These are phyloP conservation scores for Trichoderma endophyticum DNA, from an alignment of 2,329 filamentous ascomycete species.

Conservation along the genomic window DNA sequence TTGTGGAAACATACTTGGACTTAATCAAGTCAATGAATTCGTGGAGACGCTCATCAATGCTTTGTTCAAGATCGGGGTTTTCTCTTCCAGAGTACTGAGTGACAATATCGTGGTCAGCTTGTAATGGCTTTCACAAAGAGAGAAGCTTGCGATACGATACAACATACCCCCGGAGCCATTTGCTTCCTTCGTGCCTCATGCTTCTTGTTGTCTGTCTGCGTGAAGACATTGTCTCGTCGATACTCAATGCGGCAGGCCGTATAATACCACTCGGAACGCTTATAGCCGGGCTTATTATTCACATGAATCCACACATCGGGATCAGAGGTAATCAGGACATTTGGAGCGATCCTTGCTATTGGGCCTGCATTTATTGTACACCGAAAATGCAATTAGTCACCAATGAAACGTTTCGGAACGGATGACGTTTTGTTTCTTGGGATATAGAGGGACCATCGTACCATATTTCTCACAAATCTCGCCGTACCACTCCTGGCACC, in stretches of 20 bases:
- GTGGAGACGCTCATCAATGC: conserved; percentile 46
- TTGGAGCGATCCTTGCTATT: conserved; percentile 40
- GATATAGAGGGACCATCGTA: not conserved
- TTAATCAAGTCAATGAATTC: conserved; percentile 45
- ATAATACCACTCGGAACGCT: conserved; percentile 42
- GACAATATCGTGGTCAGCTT: not conserved
- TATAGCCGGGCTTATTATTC: conserved; percentile 42
- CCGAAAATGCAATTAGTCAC: not conserved
- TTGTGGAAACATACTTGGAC: conserved; percentile 40
- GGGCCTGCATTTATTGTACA: conserved; percentile 7
- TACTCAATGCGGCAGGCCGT: conserved; percentile 47
- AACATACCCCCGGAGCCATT: conserved; percentile 48
- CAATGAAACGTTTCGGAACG: no score
- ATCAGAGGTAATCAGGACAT: conserved; percentile 47
- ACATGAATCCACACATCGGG: conserved; percentile 45
- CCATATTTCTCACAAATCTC: conserved; percentile 28
- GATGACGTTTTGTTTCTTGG: not conserved
- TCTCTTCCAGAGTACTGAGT: conserved; percentile 53
- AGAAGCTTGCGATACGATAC: not conserved
- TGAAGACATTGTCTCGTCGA: conserved; percentile 52
- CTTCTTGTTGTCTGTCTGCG: conserved; percentile 45
- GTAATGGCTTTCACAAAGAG: not conserved
- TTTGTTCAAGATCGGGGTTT: conserved; percentile 46
- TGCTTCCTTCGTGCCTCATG: conserved; percentile 47
- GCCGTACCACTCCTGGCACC: conserved; percentile 28